These are phyloP conservation scores for Claviceps sp. DNA, from an alignment of 2,329 filamentous ascomycete genomes.

Conservation along the genomic window DNA sequence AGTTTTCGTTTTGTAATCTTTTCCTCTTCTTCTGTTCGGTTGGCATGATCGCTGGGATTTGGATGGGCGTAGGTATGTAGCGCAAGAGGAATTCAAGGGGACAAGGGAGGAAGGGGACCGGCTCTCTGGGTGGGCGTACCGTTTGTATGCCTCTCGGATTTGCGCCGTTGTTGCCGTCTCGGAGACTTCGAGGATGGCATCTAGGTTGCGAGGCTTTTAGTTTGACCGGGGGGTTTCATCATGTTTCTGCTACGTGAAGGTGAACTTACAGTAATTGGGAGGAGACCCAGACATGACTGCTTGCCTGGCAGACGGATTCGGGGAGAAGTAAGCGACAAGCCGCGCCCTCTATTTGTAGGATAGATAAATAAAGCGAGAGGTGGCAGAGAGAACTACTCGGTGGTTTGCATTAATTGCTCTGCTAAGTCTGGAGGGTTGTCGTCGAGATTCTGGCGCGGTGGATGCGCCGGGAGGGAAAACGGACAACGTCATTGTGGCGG, in stretches of 20 bases:
- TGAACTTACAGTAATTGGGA: constrained; percentile 43
- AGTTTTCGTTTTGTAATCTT: not conserved
- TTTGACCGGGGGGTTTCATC: not conserved
- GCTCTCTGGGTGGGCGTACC: constrained; percentile 29
- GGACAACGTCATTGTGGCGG: constrained; percentile 28
- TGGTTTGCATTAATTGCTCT: not conserved
- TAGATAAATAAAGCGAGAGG: no score
- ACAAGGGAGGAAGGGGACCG: no score
- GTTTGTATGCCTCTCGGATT: constrained; percentile 90
- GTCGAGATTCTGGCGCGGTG: not conserved
- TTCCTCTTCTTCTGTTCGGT: not conserved
- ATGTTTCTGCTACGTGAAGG: no score
- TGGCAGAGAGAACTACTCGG: no score
- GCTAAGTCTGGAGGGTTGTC: not conserved
- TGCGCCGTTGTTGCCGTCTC: constrained; percentile 67
- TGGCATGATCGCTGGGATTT: no score
- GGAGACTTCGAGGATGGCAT: constrained; percentile 59
- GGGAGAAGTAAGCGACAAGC: not conserved
- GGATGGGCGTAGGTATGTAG: not conserved
- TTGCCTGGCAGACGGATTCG: not conserved
- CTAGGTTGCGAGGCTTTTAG: constrained; percentile 25
- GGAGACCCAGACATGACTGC: constrained; percentile 27
- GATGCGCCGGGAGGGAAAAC: not conserved
- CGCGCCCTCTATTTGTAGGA: no score
- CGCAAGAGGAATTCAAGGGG: not conserved